Evolutionary conservation across 2,329 filamentous ascomycete species (phyloP), one percentile per base, ranked within the genome.

Genomic region (Colletotrichum godetiae): DNA sequence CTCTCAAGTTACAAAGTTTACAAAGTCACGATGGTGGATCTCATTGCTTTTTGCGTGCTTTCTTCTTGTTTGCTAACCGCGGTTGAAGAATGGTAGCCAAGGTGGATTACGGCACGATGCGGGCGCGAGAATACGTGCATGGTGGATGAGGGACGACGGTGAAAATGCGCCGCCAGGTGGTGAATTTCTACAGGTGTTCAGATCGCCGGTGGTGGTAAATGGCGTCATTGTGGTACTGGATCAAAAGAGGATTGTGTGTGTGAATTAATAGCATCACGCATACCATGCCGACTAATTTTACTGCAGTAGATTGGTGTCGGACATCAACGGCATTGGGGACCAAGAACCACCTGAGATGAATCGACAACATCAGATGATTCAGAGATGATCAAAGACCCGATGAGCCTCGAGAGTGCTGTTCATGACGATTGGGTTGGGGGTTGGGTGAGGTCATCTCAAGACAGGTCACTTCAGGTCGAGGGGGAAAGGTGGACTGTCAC

Each of bases 91-190:
- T 7, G 24, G 27, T n/a, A n/a, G 22, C 68, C 65, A 72, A 63
- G 37, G 46, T 68, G 69, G 65, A 42, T 59, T 52, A 52, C 69
- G 58, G 65, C 58, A 68, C 29, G 49, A 35, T 22, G 46, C 60
- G n/a, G 42, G 52, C 52, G 49, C 37, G 37, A 42, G 37, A 42
- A 42, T 42, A 15, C 15, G 37, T 42, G 37, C 37, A 29, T 15
- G 29, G 29, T 29, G 35, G n/a, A 11, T 19, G 8, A 49, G 42
- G 4, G 24, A 35, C 8, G 24, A 24, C 33, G 33, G 1, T 24
- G 37, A 60, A 24, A 24, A 31, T 22, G 49, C 37, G 49, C 57
- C 29, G 33, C 37, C 19, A 24, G 27, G 53, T 7, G 10, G 29
- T 19, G 29, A 13, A 13, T 24, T 15, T 29, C 31, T 22, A 24